Evolutionary conservation across 2,329 filamentous ascomycete species (phyloP).

Genomic region (Trichoderma endophyticum): DNA sequence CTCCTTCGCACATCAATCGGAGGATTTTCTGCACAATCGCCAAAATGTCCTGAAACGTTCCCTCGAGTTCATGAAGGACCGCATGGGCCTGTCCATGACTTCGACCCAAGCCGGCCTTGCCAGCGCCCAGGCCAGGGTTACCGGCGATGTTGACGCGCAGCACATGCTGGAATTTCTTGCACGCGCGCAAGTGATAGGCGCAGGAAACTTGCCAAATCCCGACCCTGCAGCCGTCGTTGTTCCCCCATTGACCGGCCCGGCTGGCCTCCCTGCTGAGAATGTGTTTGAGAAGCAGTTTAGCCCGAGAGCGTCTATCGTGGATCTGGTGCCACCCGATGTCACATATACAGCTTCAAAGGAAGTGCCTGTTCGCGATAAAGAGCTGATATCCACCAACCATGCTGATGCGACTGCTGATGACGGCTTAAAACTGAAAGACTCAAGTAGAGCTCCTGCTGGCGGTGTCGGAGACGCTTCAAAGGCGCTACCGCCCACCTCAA

Average conservation of each 20-base stretch:
- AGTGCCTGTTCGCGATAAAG: constrained; percentile 21
- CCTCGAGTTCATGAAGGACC: constrained; percentile 94
- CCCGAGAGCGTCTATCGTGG: constrained; percentile 50
- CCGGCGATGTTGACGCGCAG: constrained; percentile 82
- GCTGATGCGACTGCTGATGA: constrained; percentile 25
- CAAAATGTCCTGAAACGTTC: constrained; percentile 92
- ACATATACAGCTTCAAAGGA: constrained; percentile 33
- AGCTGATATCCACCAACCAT: constrained; percentile 16
- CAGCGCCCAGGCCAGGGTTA: constrained; percentile 77
- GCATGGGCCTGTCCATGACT: constrained; percentile 69
- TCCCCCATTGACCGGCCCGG: constrained; percentile 75
- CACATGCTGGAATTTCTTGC: constrained; percentile 86
- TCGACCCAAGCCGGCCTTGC: constrained; percentile 71
- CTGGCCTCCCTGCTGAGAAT: constrained; percentile 69
- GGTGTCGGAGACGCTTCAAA: constrained; percentile 52
- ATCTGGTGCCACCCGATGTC: constrained; percentile 39
- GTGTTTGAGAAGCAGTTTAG: constrained; percentile 82
- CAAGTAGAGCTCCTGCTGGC: constrained; percentile 54
- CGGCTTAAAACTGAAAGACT: constrained; percentile 48
- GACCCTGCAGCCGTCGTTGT: constrained; percentile 40
- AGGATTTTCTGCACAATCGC: constrained; percentile 85
- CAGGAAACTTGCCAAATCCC: constrained; percentile 56
- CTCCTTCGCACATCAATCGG: constrained; percentile 93
- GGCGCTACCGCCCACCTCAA: constrained; percentile 54
- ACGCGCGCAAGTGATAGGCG: constrained; percentile 73